A percentile compares a stretch with the other conserved stretches of the same genome.
phyloP scores from a whole-genome alignment of 2,329 filamentous ascomycete genomes.

The Talaromyces sp. region DNA sequence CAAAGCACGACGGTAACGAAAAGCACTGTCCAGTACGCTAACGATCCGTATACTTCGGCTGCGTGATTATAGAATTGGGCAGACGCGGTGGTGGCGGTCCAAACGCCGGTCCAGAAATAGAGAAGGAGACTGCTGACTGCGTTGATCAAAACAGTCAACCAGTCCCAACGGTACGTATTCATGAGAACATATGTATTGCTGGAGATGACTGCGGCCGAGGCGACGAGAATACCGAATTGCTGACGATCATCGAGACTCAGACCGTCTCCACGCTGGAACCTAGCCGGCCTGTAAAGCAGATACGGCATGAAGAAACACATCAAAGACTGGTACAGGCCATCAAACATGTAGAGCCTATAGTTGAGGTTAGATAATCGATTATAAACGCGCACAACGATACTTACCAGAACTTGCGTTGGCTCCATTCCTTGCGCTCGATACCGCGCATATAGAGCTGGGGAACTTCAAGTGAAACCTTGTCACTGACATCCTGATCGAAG shows the following conservation, averaged over 20 bases:
- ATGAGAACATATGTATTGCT: slow-evolving; percentile 94
- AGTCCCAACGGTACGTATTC: slow-evolving; percentile 98
- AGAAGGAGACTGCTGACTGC: slow-evolving; percentile 78
- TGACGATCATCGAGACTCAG: slow-evolving; percentile 73
- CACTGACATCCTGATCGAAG: slow-evolving; percentile 92
- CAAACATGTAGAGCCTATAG: slow-evolving; percentile 81
- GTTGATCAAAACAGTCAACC: slow-evolving; percentile 84
- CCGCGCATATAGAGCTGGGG: slow-evolving; percentile 93
- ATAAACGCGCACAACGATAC: slow-evolving; percentile 26
- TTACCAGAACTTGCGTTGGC: slow-evolving; percentile 92
- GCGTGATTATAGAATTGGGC: slow-evolving; percentile 73
- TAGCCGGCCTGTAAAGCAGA: slow-evolving; percentile 67
- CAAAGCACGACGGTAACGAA: slow-evolving; percentile 76
- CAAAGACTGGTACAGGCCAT: slow-evolving; percentile 91
- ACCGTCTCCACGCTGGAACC: slow-evolving; percentile 68
- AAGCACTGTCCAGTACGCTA: slow-evolving; percentile 83
- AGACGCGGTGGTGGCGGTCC: slow-evolving; percentile 60
- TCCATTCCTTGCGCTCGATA: slow-evolving; percentile 96
- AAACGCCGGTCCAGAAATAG: slow-evolving; percentile 95
- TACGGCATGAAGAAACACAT: slow-evolving; percentile 93
- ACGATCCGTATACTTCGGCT: slow-evolving; percentile 71
- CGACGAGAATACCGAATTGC: slow-evolving; percentile 83
- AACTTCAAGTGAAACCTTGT: slow-evolving; percentile 87
- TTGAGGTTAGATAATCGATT: slow-evolving; percentile 10
- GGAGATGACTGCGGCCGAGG: slow-evolving; percentile 75